Percentiles rank a stretch among this genome's conserved stretches.
phyloP scores from a whole-genome alignment of 164 flowering plant genomes.

The Platanus orientalis region DNA sequence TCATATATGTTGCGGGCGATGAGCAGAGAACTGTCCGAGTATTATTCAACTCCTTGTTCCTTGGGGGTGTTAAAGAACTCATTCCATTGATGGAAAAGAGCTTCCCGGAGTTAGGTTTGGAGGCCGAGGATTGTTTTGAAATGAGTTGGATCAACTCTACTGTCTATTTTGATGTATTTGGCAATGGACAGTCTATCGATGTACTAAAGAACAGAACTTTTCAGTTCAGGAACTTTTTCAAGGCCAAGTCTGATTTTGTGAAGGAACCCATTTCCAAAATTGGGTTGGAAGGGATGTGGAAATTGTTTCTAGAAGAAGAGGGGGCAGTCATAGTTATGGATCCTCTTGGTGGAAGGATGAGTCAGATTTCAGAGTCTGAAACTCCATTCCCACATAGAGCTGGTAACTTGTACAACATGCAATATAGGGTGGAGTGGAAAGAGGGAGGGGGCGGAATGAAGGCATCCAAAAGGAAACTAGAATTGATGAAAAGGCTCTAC shows the following conservation, averaged over 20 bases:
- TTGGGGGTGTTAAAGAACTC: slow-evolving; percentile 21
- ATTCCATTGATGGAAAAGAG: too few relatives aligned
- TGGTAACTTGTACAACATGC: too few relatives aligned
- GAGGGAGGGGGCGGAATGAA: slow-evolving; percentile 3
- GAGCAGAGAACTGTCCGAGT: background rate
- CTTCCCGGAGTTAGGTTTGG: slow-evolving; percentile 37
- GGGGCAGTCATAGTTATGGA: background rate
- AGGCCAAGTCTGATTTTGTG: too few relatives aligned
- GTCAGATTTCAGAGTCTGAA: slow-evolving; percentile 5
- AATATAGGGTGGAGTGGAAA: slow-evolving; percentile 14
- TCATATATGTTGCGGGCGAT: background rate
- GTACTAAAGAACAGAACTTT: slow-evolving; percentile 18
- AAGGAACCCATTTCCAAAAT: slow-evolving; percentile 16
- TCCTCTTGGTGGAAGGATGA: slow-evolving; percentile 28
- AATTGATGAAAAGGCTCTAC: slow-evolving; percentile 19
- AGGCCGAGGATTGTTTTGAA: slow-evolving; percentile 22
- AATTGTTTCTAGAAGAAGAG: background rate
- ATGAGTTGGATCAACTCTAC: slow-evolving; percentile 38
- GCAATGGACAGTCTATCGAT: slow-evolving; percentile 6
- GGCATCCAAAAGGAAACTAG: slow-evolving; percentile 2
- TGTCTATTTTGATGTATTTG: slow-evolving; percentile 20
- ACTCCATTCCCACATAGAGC: slow-evolving; percentile 28
- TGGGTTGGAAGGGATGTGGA: slow-evolving; percentile 8
- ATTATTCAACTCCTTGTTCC: slow-evolving; percentile 24
- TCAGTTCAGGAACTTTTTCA: background rate